Evolutionary conservation across 1,284 basidiomycete genomes (phyloP).

Genomic region (Leccinum variabile): DNA sequence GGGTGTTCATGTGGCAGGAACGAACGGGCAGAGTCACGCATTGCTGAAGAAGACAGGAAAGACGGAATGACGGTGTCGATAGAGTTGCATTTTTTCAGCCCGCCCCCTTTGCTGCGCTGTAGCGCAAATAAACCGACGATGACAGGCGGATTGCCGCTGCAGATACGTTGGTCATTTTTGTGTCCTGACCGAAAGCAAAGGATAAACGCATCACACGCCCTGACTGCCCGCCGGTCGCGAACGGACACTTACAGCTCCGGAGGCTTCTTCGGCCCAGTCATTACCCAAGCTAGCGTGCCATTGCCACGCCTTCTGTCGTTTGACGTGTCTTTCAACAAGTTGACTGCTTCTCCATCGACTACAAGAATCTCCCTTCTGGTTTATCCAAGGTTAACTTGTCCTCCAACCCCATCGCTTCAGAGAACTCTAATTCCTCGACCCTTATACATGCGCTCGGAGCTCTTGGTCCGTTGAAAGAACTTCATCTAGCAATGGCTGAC

Average conservation of each 20-base stretch:
- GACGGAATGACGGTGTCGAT: too few species aligned
- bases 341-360: conserved; percentile 56
- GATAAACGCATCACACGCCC: too few species aligned
- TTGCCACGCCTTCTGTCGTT: conserved; percentile 61
- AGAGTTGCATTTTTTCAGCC: too few species aligned
- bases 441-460: conserved; percentile 42
- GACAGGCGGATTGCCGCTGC: too few species aligned
- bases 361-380: conserved; percentile 46
- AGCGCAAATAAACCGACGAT: too few species aligned
- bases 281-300: conserved; percentile 51
- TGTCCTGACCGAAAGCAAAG: too few species aligned
- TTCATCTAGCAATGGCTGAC: conserved; percentile 54
- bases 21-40: too few species aligned
- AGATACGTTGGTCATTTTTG: too few species aligned
- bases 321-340: conserved; percentile 63
- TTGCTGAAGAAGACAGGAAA: too few species aligned
- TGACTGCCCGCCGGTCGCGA: conserved; percentile 22
- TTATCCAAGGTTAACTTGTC: conserved; percentile 54
- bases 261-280: conserved; percentile 61
- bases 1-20: too few species aligned
- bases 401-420: conserved; percentile 50
- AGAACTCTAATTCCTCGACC: conserved; percentile 22
- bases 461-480: conserved; percentile 56
- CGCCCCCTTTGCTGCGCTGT: too few species aligned
- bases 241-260: conserved; percentile 37